phyloP scores from a whole-genome alignment of 2,329 filamentous ascomycete species.

The Neoscytalidium dimidiatum region DNA sequence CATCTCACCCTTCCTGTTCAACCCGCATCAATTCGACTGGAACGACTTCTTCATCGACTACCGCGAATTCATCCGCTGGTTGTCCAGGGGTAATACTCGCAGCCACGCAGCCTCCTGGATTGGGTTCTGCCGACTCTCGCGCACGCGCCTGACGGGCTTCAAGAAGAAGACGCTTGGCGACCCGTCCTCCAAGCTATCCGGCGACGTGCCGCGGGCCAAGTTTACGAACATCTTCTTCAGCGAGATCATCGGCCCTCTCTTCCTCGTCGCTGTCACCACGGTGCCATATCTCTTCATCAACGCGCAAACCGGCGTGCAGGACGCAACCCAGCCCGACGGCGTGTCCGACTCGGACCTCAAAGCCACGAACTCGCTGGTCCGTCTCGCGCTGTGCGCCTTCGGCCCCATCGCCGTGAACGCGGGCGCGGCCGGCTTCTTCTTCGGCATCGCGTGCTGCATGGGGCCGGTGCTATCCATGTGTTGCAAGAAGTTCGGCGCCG shows the following conservation, averaged over 20 bases:
- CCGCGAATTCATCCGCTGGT: constrained; percentile 93
- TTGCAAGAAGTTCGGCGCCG: constrained; percentile 98
- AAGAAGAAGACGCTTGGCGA: constrained; percentile 94
- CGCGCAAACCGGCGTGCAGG: constrained; percentile 79
- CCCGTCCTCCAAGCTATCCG: constrained; percentile 88
- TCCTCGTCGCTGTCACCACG: constrained; percentile 76
- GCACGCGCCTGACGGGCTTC: constrained; percentile 94
- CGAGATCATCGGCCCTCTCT: constrained; percentile 82
- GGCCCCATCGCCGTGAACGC: constrained; percentile 88
- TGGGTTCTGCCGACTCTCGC: constrained; percentile 89
- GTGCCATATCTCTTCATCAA: constrained; percentile 97
- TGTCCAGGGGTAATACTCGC: constrained; percentile 94
- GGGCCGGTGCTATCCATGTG: constrained; percentile 95
- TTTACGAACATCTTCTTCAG: constrained; percentile 91
- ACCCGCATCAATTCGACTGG: constrained; percentile 98
- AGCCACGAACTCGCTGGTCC: constrained; percentile 71
- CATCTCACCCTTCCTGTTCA: constrained; percentile 95
- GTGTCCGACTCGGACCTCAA: constrained; percentile 34
- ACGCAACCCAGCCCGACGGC: constrained; percentile 38
- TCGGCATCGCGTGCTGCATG: constrained; percentile 97
- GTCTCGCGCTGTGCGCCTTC: constrained; percentile 78
- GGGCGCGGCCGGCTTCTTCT: constrained; percentile 75
- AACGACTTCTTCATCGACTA: constrained; percentile 99
- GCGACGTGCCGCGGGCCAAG: constrained; percentile 83
- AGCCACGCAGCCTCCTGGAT: constrained; percentile 98